phyloP scores from a whole-genome alignment of 2,329 filamentous ascomycete species.

The Aspergillus carbonarius region DNA sequence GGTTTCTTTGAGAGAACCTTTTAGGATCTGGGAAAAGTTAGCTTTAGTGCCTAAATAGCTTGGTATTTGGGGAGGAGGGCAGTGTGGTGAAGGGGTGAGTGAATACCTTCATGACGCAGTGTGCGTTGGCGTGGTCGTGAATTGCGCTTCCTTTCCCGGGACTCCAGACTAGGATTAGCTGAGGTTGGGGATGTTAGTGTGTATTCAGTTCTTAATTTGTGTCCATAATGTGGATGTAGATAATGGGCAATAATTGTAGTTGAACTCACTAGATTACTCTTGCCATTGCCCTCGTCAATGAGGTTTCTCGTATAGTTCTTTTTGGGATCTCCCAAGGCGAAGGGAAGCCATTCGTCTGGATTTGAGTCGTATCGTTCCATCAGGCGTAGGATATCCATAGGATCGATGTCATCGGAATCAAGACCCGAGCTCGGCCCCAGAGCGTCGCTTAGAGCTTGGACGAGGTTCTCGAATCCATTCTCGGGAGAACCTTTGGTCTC shows the following conservation, averaged over 20 bases:
- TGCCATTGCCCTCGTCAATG: slow-evolving; percentile 84
- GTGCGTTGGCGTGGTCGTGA: slow-evolving; percentile 84
- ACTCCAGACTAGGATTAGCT: slow-evolving; percentile 87
- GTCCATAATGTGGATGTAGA: neutral
- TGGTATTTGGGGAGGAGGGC: neutral
- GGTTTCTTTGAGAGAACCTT: slow-evolving; percentile 76
- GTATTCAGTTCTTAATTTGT: neutral
- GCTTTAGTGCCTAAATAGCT: neutral
- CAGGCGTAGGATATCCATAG: slow-evolving; percentile 65
- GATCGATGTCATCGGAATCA: slow-evolving; percentile 77
- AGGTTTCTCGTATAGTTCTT: slow-evolving; percentile 82
- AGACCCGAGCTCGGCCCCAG: slow-evolving; percentile 80
- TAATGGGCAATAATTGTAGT: neutral
- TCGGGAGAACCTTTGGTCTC: slow-evolving; percentile 7
- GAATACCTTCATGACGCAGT: slow-evolving; percentile 78
- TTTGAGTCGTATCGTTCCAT: slow-evolving; percentile 74
- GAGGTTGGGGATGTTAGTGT: slow-evolving; percentile 18
- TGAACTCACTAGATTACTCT: slow-evolving; percentile 65
- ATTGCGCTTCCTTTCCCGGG: slow-evolving; percentile 80
- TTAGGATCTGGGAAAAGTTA: slow-evolving; percentile 59
- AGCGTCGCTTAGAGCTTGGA: slow-evolving; percentile 68
- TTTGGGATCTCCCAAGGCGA: slow-evolving; percentile 69
- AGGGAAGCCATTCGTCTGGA: slow-evolving; percentile 69
- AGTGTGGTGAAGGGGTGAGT: neutral
- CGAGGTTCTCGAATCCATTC: slow-evolving; percentile 65